Conservation (phyloP, 1,139 yeast genomes). For the Yamadazyma pseudoaaseri region DNA sequence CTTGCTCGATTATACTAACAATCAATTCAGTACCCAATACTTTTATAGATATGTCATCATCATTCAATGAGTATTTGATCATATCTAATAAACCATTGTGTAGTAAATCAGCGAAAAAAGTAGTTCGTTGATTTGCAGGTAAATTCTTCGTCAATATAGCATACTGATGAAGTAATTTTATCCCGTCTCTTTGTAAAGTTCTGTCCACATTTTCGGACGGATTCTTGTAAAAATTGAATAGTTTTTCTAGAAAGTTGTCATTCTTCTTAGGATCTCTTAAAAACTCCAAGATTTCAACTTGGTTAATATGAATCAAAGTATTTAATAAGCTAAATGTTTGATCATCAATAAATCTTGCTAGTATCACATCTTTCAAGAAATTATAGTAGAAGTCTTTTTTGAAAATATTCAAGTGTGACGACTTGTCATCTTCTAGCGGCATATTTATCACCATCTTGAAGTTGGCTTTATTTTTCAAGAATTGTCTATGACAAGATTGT, state of each 20-base stretch:
- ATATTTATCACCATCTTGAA: constrained; percentile 75
- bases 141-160: constrained; percentile 70
- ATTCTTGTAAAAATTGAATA: constrained; percentile 55
- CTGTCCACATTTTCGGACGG: constrained; percentile 14
- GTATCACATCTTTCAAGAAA: constrained; percentile 80
- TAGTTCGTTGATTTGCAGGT: constrained; percentile 61
- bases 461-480: constrained; percentile 53
- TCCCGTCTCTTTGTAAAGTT: constrained; percentile 59
- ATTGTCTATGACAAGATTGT: constrained; percentile 78
- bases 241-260: constrained; percentile 39
- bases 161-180: constrained; percentile 78
- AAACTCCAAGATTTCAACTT: constrained; percentile 66
- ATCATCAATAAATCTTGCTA: constrained; percentile 82
- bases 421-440: constrained; percentile 42
- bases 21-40: constrained; percentile 81
- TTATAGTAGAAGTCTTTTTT: constrained; percentile 74
- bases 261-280: constrained; percentile 51
- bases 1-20: constrained; percentile 81
- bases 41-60: constrained; percentile 49
- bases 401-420: constrained; percentile 49
- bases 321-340: constrained; percentile 64
- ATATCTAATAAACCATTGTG: constrained; percentile 69
- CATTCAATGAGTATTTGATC: constrained; percentile 68
- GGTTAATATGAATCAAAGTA: constrained; percentile 66
- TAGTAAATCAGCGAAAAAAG: constrained; percentile 64